Base-by-base conservation (phyloP, 1,284 basidiomycete genomes). In the Baeospora myosura region DNA sequence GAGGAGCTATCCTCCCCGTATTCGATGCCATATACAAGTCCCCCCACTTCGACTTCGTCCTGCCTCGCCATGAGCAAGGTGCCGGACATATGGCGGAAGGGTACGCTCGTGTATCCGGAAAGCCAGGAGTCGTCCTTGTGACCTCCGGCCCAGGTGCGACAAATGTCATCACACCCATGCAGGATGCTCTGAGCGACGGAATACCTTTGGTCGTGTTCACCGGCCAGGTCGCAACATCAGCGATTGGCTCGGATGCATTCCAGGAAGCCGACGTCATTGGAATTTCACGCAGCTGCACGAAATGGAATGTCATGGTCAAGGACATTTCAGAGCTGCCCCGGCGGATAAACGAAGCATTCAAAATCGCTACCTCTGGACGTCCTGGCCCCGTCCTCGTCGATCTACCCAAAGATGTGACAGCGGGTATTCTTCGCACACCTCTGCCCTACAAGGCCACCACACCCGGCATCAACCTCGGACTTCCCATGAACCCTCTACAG, bases 251-350 rank as follows among this genome's bases (percentile, higher is more conserved):
- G 2, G 95, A 98, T 61, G 88, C 92, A 2, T 98, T 98, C 78
- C 95, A 98, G 63, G 95, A 98, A 65, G 95, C 95, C 33, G 96
- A 98, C 58, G 69, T 98, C 39, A 76, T 98, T 47, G 96, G 96
- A 42, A 98, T 98, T 62, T 96, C 92, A 40, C 74, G 95, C 49
- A 84, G 84, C 52, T 98, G 95, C 70, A 98, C 96, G 21, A 98
- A 98, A 65, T 98, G 95, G 96, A 98, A 98, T 62, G 94, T 98
- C 51, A 96, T 98, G 93, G 90, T 98, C 48, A 98, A 98, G 68
- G 93, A 96, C 61, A 91, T 98, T 49, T 68, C 88, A 20, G 95
- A 98, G 65, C 74, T 98, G 3, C 96, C 95, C 5, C 72, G 95
- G 38, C 76, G 95, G 50, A 96, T 98, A 65, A 98, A 98, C 62